Percentiles rank a stretch among this genome's conserved stretches.
These are phyloP conservation scores for Lachancea sp. DNA, from an alignment of 805 yeast genomes.

Conservation along the genomic window DNA sequence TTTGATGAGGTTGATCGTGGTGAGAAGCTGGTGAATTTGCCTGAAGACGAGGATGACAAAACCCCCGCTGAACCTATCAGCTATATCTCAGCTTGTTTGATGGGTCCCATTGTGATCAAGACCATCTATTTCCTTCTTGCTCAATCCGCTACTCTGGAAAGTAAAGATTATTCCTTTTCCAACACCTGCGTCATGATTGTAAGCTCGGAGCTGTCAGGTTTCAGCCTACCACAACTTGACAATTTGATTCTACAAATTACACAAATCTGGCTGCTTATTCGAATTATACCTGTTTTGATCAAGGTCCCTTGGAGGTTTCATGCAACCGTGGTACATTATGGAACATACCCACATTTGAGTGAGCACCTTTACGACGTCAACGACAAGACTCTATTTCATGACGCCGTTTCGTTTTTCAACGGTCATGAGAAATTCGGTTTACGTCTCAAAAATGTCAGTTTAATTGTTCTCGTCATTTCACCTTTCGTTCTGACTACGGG, in stretches of 20 bases:
- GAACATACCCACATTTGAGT: background rate
- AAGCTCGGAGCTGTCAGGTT: background rate
- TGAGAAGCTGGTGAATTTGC: background rate
- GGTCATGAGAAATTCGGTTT: constrained; percentile 1
- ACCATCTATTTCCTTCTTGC: constrained; percentile 1
- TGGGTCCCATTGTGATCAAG: constrained; percentile 3
- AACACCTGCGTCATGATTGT: constrained; percentile 1
- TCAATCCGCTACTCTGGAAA: constrained; percentile 4
- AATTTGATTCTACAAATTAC: constrained; percentile 2
- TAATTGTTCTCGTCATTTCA: background rate
- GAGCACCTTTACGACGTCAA: background rate
- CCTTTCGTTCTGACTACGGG: constrained; percentile 1
- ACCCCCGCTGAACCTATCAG: constrained; percentile 1
- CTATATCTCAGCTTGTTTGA: background rate
- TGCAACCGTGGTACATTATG: background rate
- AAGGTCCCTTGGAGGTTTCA: constrained; percentile 7
- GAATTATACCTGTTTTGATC: background rate
- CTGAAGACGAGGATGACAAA: background rate
- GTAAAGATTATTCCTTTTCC: constrained; percentile 1
- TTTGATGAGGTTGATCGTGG: background rate
- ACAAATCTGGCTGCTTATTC: constrained; percentile 1
- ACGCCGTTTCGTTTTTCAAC: background rate
- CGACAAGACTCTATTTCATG: background rate
- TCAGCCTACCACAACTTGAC: constrained; percentile 5
- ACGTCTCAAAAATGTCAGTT: background rate